A percentile compares a stretch with the other conserved stretches of the same genome.
Evolutionary conservation across 2,329 filamentous ascomycete genomes (phyloP).

Genomic region (Sclerotinia minor): DNA sequence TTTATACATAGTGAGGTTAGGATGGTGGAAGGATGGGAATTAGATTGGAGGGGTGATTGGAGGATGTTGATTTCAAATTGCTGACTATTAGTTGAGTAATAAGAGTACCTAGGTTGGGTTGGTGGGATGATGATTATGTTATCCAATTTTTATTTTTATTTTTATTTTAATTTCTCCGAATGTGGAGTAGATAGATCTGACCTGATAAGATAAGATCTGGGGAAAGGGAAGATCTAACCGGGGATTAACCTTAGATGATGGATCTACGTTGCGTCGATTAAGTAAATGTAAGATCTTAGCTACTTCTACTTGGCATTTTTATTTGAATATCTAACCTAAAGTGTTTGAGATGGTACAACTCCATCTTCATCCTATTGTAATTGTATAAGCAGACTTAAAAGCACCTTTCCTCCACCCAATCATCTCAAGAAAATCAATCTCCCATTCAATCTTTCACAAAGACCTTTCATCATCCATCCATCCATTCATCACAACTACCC

Average conservation of each 20-base stretch:
- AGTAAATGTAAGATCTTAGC: no score
- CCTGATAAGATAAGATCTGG: conserved; percentile 12
- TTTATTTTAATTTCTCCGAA: neutral
- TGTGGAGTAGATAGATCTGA: no score
- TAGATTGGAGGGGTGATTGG: neutral
- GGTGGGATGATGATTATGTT: neutral
- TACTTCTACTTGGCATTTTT: no score
- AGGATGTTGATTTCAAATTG: conserved; percentile 13
- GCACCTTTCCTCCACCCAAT: no score
- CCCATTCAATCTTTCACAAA: neutral
- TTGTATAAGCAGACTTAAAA: no score
- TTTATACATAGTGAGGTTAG: neutral
- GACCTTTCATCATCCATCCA: neutral
- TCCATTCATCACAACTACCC: neutral
- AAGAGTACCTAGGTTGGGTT: no score
- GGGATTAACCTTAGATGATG: neutral
- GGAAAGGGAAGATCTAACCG: neutral
- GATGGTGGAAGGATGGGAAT: neutral
- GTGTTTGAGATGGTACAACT: no score
- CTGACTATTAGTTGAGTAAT: conserved; percentile 2
- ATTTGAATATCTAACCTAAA: no score
- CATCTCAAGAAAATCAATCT: no score
- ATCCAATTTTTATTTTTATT: neutral
- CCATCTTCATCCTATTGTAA: no score
- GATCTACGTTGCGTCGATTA: neutral